These are phyloP conservation scores for Hanseniaspora uvarum DNA, from an alignment of 1,139 yeast species.

Conservation along the genomic window DNA sequence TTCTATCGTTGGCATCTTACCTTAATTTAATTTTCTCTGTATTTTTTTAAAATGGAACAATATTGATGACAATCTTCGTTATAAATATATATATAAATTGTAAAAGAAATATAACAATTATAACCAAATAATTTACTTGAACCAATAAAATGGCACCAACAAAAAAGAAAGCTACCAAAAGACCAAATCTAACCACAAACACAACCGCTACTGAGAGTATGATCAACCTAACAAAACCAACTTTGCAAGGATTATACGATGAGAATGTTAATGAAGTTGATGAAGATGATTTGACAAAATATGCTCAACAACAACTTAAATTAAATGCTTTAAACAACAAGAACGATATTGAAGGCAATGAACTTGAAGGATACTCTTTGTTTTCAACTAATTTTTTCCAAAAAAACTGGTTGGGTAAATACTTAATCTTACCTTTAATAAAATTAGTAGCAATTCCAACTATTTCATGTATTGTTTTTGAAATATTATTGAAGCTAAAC, in stretches of 20 bases:
- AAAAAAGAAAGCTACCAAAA: conserved; percentile 1
- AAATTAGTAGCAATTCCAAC: conserved; percentile 8
- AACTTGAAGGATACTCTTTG: conserved; percentile 15
- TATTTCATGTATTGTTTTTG: neutral
- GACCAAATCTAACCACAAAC: conserved; percentile 4
- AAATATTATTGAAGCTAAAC: conserved; percentile 17
- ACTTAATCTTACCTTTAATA: conserved; percentile 20
- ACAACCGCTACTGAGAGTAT: conserved; percentile 14
- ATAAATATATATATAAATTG: too few relatives aligned
- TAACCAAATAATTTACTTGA: neutral
- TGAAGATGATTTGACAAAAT: conserved; percentile 23
- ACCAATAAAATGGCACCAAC: neutral
- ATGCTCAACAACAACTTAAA: neutral
- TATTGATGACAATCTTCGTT: too few relatives aligned
- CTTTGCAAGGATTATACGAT: conserved; percentile 29
- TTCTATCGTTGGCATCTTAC: neutral
- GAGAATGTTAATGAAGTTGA: conserved; percentile 29
- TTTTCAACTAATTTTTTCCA: conserved; percentile 13
- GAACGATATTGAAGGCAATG: conserved; percentile 6
- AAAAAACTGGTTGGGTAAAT: conserved; percentile 23
- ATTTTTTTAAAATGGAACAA: neutral
- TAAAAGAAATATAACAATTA: neutral
- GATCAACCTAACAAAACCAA: conserved; percentile 26
- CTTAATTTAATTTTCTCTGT: neutral
- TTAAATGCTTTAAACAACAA: neutral